Evolutionary conservation across 805 yeast species (phyloP).

Genomic region (Wickerhamomyces bovis): DNA sequence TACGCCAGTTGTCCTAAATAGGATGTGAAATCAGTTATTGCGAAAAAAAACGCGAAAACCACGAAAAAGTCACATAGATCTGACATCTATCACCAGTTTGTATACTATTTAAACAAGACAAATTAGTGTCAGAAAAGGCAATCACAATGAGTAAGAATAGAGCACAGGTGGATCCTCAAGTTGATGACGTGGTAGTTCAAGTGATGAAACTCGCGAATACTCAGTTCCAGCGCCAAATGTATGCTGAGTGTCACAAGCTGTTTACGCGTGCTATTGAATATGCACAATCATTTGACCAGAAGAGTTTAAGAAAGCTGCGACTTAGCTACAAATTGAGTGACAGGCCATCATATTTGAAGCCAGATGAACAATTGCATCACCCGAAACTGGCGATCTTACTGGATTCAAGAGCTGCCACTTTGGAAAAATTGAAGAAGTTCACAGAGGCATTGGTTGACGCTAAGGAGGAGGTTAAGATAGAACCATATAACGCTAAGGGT

Average conservation of each 20-base stretch:
- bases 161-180: not conserved
- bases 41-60: not conserved
- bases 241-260: constrained; percentile 2
- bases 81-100: not conserved
- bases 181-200: constrained; percentile 1
- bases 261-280: constrained; percentile 16
- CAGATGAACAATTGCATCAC: constrained; percentile 10
- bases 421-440: constrained; percentile 11
- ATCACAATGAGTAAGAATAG: not conserved
- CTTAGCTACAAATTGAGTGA: constrained; percentile 9
- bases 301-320: constrained; percentile 7
- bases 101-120: too few species aligned
- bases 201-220: constrained; percentile 3
- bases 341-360: constrained; percentile 11
- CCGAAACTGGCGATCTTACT: constrained; percentile 19
- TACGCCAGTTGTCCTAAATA: not conserved
- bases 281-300: constrained; percentile 14
- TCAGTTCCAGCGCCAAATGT: constrained; percentile 3
- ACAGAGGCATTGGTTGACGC: constrained; percentile 17
- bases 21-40: not conserved
- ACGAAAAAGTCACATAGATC: not conserved
- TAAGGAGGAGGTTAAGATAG: constrained; percentile 11
- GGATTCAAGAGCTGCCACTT: constrained; percentile 21
- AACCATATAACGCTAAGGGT: constrained; percentile 22
- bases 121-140: not conserved